These are phyloP conservation scores for Trichosporon sp. DNA, from an alignment of 1,284 basidiomycete species.

Conservation along the genomic window DNA sequence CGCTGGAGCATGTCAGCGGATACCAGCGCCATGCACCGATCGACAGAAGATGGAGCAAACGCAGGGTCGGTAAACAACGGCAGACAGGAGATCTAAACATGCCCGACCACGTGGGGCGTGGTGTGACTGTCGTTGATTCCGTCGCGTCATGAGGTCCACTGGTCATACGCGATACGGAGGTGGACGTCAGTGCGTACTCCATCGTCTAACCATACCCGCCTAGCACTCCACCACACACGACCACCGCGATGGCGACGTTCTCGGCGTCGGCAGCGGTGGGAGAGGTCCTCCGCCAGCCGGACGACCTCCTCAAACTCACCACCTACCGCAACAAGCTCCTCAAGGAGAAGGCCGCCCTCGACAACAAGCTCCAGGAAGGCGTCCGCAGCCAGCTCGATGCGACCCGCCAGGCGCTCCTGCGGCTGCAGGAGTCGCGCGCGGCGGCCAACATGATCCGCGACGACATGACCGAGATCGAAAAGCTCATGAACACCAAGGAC, in stretches of 20 bases:
- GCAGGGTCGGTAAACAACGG: neutral
- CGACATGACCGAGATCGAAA: constrained; percentile 84
- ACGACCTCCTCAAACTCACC: constrained; percentile 85
- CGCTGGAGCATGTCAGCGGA: neutral
- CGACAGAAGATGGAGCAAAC: neutral
- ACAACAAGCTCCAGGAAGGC: constrained; percentile 82
- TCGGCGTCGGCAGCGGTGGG: constrained; percentile 39
- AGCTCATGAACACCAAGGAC: constrained; percentile 54
- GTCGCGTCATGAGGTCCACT: neutral
- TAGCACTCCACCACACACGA: constrained; percentile 15
- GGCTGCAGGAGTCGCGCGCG: constrained; percentile 73
- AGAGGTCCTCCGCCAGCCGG: constrained; percentile 84
- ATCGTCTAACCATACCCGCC: constrained; percentile 7
- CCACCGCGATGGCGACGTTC: constrained; percentile 30
- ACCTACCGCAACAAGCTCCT: constrained; percentile 89
- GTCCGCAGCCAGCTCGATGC: constrained; percentile 92
- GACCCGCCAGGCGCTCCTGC: constrained; percentile 81
- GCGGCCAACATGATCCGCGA: constrained; percentile 85
- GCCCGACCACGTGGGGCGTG: neutral
- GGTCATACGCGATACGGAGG: neutral
- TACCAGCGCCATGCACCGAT: neutral
- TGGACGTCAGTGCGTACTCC: neutral
- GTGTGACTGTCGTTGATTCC: neutral
- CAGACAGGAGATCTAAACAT: neutral
- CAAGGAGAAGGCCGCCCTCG: constrained; percentile 95